These are phyloP conservation scores for Microstegium vimineum DNA, from an alignment of 176 grass and related monocot genomes.

Conservation along the genomic window DNA sequence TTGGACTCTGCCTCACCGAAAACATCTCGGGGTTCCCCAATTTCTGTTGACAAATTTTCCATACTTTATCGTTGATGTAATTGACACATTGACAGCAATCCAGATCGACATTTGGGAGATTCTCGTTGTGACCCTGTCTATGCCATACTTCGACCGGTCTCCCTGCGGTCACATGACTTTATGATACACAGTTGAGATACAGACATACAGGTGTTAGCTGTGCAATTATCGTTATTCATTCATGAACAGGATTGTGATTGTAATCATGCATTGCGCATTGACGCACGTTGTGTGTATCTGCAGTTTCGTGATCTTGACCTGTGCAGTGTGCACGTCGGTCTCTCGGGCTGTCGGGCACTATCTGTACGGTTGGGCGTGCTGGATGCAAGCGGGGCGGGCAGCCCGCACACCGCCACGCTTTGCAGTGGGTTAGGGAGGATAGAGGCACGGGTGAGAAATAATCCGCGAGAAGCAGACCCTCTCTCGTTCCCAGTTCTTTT, in stretches of 20 bases:
- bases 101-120: not conserved
- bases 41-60: slow-evolving; percentile 9
- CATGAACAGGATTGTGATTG: slow-evolving; percentile 6
- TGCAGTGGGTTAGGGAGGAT: no score
- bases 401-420: no score
- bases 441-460: no score
- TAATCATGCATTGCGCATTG: not conserved
- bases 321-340: no score
- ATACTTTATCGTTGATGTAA: slow-evolving; percentile 11
- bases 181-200: not conserved
- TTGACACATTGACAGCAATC: not conserved
- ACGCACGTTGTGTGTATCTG: not conserved
- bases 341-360: no score
- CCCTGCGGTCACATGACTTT: not conserved
- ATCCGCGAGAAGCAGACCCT: no score
- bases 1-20: not conserved
- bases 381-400: no score
- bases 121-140: not conserved
- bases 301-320: not conserved
- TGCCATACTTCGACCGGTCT: not conserved
- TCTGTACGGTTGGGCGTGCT: no score
- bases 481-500: no score
- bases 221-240: not conserved
- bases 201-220: not conserved
- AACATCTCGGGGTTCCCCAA: not conserved